These are phyloP conservation scores for Sarcodon aspratus DNA, from an alignment of 768 basidiomycete species.

Conservation along the genomic window DNA sequence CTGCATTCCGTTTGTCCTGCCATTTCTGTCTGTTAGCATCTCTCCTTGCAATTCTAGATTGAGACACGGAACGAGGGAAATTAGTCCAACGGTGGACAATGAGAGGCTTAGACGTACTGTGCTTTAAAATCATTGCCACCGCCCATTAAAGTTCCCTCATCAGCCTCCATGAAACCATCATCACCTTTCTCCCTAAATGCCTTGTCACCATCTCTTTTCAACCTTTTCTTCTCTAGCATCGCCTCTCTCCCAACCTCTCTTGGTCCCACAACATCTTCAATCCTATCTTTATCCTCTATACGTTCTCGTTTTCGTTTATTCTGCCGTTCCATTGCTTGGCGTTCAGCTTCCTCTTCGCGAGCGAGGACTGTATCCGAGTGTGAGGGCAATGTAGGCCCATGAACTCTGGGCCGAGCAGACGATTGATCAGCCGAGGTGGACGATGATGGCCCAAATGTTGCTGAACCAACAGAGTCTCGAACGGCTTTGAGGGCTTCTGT, in stretches of 20 bases:
- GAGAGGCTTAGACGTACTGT: slow-evolving; percentile 30
- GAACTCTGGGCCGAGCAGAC: slow-evolving; percentile 29
- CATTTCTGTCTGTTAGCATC: slow-evolving; percentile 61
- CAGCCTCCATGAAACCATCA: slow-evolving; percentile 65
- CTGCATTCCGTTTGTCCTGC: slow-evolving; percentile 33
- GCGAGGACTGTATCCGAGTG: slow-evolving; percentile 60
- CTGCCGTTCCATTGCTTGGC: slow-evolving; percentile 36
- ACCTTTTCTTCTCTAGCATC: slow-evolving; percentile 78
- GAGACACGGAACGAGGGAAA: not conserved
- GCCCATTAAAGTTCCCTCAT: slow-evolving; percentile 73
- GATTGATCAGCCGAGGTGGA: slow-evolving; percentile 4
- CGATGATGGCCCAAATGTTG: slow-evolving; percentile 23
- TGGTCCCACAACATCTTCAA: slow-evolving; percentile 77
- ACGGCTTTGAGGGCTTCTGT: slow-evolving; percentile 43
- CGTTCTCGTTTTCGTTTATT: slow-evolving; percentile 59
- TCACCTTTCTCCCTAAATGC: slow-evolving; percentile 64
- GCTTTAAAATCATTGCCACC: slow-evolving; percentile 76
- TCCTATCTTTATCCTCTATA: slow-evolving; percentile 49
- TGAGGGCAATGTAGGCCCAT: slow-evolving; percentile 61
- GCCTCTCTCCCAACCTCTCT: slow-evolving; percentile 73
- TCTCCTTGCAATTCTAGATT: slow-evolving; percentile 53
- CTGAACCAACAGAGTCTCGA: slow-evolving; percentile 44
- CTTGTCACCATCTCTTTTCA: slow-evolving; percentile 57
- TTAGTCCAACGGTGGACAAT: slow-evolving; percentile 1
- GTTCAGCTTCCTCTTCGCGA: slow-evolving; percentile 47